These are phyloP conservation scores for Fusarium protoensiforme DNA, from an alignment of 2,329 filamentous ascomycete genomes.

Conservation along the genomic window DNA sequence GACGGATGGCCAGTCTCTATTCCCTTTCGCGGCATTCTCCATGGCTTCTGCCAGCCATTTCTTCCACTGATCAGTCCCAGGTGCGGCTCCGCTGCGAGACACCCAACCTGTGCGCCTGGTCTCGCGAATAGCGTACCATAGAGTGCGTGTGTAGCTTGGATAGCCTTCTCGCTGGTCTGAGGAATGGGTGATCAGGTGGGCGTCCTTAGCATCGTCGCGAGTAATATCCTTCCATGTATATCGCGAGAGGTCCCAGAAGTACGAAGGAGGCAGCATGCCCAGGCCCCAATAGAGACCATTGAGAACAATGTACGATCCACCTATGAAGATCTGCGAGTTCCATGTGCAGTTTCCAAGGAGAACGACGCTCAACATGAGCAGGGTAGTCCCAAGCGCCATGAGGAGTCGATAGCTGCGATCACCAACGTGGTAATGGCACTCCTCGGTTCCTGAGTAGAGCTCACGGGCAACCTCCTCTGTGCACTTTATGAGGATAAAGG, in stretches of 20 bases:
- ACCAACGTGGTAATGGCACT: conserved; percentile 66
- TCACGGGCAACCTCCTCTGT: conserved; percentile 71
- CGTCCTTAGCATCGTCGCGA: conserved; percentile 50
- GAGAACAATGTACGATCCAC: conserved; percentile 66
- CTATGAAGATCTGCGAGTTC: conserved; percentile 69
- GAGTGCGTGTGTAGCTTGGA: conserved; percentile 64
- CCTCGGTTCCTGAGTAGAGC: conserved; percentile 69
- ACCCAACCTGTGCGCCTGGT: conserved; percentile 66
- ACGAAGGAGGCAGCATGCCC: conserved; percentile 59
- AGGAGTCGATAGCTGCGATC: conserved; percentile 60
- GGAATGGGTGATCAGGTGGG: conserved; percentile 46
- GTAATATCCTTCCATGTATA: conserved; percentile 59
- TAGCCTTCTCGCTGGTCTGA: conserved; percentile 52
- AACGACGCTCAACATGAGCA: conserved; percentile 71
- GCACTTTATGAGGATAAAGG: conserved; percentile 68
- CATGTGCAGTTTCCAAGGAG: conserved; percentile 72
- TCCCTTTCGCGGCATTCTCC: conserved; percentile 45
- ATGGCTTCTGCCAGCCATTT: conserved; percentile 64
- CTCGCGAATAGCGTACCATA: conserved; percentile 69
- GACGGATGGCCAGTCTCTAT: conserved; percentile 59
- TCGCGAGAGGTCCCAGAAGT: conserved; percentile 68
- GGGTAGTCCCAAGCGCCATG: conserved; percentile 67
- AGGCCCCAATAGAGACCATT: conserved; percentile 70
- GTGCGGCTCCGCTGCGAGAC: conserved; percentile 61
- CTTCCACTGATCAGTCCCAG: conserved; percentile 63